A percentile compares a stretch with the other conserved stretches of the same genome.
Evolutionary conservation across 2,329 filamentous ascomycete species (phyloP).

Genomic region (Leptographium procerum): DNA sequence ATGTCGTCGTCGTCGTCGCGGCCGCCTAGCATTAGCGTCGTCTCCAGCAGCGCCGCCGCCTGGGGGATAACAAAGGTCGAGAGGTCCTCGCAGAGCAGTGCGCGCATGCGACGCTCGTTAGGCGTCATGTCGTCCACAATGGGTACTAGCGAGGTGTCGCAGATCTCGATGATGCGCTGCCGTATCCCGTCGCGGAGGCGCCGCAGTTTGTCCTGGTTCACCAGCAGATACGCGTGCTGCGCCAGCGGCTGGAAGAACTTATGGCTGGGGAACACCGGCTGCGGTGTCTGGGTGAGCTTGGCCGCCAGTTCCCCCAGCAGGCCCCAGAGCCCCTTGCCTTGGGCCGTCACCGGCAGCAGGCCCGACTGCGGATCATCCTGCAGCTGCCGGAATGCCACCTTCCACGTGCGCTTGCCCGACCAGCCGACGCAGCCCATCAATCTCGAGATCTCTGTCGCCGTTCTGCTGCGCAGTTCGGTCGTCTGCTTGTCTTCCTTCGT

Average conservation of each 20-base stretch:
- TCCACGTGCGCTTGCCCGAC: constrained; percentile 9
- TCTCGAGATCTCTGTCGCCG: neutral
- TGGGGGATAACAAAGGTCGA: constrained; percentile 6
- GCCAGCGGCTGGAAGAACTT: neutral
- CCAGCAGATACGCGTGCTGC: constrained; percentile 1
- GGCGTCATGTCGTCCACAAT: neutral
- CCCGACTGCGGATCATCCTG: neutral
- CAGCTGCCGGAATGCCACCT: constrained; percentile 1
- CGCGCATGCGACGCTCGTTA: neutral
- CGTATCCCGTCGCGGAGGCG: neutral
- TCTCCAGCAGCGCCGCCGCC: constrained; percentile 5
- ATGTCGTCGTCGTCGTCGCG: neutral
- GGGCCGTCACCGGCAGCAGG: neutral
- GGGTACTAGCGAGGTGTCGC: neutral
- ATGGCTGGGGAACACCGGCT: neutral
- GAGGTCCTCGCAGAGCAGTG: constrained; percentile 8
- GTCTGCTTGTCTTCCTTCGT: neutral
- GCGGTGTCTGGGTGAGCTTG: neutral
- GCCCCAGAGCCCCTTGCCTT: neutral
- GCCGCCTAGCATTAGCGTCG: constrained; percentile 6
- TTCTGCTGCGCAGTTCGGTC: neutral
- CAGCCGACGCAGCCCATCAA: constrained; percentile 11
- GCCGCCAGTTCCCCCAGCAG: neutral
- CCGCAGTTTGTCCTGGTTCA: neutral
- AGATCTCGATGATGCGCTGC: neutral